phyloP scores from a whole-genome alignment of 768 basidiomycete genomes.

The Lactarius quietus region DNA sequence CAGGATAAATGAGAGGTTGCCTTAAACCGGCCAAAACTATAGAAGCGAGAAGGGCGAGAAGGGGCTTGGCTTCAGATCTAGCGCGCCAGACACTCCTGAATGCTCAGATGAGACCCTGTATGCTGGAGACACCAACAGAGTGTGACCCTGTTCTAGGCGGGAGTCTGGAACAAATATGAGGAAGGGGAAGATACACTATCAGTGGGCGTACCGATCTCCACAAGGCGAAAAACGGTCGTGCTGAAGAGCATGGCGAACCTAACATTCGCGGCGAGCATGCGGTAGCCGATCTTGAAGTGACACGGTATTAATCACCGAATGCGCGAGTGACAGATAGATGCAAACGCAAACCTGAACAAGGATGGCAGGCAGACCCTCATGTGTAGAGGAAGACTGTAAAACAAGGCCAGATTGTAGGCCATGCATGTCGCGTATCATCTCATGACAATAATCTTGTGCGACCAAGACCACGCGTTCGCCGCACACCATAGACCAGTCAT shows the following conservation, averaged over 20 bases:
- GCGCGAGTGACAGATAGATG: neutral
- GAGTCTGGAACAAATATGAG: constrained; percentile 1
- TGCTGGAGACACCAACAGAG: constrained; percentile 12
- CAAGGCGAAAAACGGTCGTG: constrained; percentile 6
- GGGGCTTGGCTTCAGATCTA: constrained; percentile 8
- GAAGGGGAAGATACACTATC: neutral
- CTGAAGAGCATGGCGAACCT: constrained; percentile 17
- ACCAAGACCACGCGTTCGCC: constrained; percentile 8
- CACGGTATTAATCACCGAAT: neutral
- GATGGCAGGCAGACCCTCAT: constrained; percentile 14
- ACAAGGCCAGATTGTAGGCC: constrained; percentile 8
- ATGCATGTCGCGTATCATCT: constrained; percentile 3
- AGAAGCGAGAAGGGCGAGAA: constrained; percentile 9
- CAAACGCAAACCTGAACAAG: constrained; percentile 10
- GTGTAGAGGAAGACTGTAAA: constrained; percentile 13
- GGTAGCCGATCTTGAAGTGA: constrained; percentile 7
- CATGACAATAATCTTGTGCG: constrained; percentile 12
- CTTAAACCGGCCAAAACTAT: constrained; percentile 8
- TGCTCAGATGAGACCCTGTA: constrained; percentile 10
- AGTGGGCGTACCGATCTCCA: constrained; percentile 6
- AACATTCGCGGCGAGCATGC: constrained; percentile 13
- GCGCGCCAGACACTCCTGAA: neutral
- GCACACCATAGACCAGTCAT: constrained; percentile 12
- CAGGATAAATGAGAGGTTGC: neutral
- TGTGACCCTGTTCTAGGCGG: constrained; percentile 2